A percentile compares a stretch with the other conserved stretches of the same genome.
Evolutionary conservation across 2,329 filamentous ascomycete genomes (phyloP).

Genomic region (Aspergillus costaricaensis): DNA sequence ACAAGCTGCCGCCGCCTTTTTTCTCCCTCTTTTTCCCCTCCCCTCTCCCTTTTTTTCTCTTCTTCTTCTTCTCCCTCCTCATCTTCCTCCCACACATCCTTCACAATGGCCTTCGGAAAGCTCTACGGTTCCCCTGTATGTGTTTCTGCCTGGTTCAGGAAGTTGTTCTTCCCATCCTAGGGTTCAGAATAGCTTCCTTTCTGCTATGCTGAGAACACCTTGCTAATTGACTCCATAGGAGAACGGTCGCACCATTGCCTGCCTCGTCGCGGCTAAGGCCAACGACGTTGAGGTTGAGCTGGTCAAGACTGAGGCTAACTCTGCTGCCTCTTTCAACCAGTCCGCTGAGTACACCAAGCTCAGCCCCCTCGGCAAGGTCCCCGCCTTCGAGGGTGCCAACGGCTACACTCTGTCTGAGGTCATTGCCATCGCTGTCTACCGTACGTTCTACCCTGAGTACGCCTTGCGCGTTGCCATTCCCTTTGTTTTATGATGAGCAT

Average conservation of each 20-base stretch:
- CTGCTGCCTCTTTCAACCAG: constrained; percentile 62
- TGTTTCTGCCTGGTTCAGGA: constrained; percentile 12
- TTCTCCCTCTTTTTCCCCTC: constrained; percentile 20
- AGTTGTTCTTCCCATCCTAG: constrained; percentile 7
- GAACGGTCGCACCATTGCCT: constrained; percentile 85
- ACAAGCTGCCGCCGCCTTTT: constrained; percentile 12
- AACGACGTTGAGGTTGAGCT: constrained; percentile 92
- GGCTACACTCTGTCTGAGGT: constrained; percentile 85
- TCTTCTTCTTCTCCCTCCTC: constrained; percentile 21
- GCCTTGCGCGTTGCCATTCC: constrained; percentile 13
- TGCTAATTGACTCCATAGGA: constrained; percentile 56
- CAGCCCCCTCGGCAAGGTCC: constrained; percentile 88
- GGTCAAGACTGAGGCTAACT: constrained; percentile 60
- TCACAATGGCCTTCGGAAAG: constrained; percentile 95
- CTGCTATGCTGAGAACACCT: constrained; percentile 10
- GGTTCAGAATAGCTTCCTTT: constrained; percentile 14
- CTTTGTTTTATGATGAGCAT: constrained; percentile 66
- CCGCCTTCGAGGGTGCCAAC: constrained; percentile 88
- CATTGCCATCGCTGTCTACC: constrained; percentile 95
- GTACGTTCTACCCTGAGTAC: constrained; percentile 63
- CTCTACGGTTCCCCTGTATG: constrained; percentile 84
- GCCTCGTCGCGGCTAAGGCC: constrained; percentile 94
- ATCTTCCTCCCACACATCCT: constrained; percentile 19
- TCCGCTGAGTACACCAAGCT: constrained; percentile 77
- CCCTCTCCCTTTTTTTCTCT: constrained; percentile 17